Evolutionary conservation across 768 basidiomycete species (phyloP).

Genomic region (Lactarius sp.): DNA sequence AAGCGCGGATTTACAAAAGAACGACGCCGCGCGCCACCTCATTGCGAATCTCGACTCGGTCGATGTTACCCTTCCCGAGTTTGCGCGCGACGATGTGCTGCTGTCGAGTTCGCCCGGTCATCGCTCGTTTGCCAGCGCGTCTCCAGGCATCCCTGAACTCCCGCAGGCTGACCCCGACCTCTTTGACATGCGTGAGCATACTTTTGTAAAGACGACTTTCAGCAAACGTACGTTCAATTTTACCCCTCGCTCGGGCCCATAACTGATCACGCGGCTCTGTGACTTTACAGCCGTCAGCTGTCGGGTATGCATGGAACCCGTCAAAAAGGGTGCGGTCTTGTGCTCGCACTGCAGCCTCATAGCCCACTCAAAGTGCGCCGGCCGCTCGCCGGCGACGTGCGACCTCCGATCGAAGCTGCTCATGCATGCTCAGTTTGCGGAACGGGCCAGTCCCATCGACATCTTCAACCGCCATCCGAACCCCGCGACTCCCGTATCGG

Average conservation of each 20-base stretch:
- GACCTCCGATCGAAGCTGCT: conserved; percentile 79
- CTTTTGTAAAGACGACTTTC: conserved; percentile 90
- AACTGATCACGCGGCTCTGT: background rate
- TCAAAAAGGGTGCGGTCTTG: conserved; percentile 83
- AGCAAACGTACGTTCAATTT: conserved; percentile 66
- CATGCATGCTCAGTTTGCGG: conserved; percentile 72
- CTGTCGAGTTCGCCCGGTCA: conserved; percentile 22
- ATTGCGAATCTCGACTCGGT: conserved; percentile 42
- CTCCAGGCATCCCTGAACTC: conserved; percentile 25
- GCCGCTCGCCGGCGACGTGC: conserved; percentile 72
- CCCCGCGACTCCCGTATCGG: conserved; percentile 6
- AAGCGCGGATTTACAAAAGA: conserved; percentile 77
- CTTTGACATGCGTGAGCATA: conserved; percentile 66
- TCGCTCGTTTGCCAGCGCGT: conserved; percentile 12
- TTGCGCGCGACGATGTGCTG: conserved; percentile 21
- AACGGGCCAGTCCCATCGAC: conserved; percentile 54
- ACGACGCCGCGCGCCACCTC: conserved; percentile 52
- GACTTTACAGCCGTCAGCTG: conserved; percentile 70
- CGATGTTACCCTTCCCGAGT: conserved; percentile 33
- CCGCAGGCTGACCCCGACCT: conserved; percentile 30
- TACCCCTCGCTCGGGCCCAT: background rate
- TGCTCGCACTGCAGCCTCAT: conserved; percentile 90
- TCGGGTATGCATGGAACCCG: conserved; percentile 70
- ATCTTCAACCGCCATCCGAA: conserved; percentile 52
- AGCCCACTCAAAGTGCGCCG: conserved; percentile 72